phyloP scores from a whole-genome alignment of 2,329 filamentous ascomycete genomes.

The Cladosporium sp. region DNA sequence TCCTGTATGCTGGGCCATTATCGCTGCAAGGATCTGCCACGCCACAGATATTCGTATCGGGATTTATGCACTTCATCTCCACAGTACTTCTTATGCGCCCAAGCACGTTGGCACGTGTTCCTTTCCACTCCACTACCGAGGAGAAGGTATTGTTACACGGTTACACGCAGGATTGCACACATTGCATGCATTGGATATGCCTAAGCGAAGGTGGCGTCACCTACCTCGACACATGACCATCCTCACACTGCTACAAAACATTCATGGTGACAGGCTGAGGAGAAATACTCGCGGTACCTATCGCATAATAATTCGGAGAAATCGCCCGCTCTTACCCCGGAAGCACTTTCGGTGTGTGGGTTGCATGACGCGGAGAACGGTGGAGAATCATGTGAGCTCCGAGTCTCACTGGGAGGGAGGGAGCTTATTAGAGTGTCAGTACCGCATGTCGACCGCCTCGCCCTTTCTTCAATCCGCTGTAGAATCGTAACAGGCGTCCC shows the following conservation, averaged over 20 bases:
- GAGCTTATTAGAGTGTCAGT: neutral
- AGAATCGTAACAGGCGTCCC: neutral
- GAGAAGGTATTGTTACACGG: neutral
- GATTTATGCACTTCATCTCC: neutral
- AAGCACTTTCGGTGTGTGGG: neutral
- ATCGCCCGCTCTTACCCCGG: constrained; percentile 5
- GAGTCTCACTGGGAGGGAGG: neutral
- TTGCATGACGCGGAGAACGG: constrained; percentile 3
- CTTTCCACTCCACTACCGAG: neutral
- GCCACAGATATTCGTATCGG: neutral
- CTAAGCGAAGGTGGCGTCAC: constrained; percentile 3
- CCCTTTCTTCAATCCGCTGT: neutral
- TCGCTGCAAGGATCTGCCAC: neutral
- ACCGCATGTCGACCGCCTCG: constrained; percentile 11
- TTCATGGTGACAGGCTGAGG: neutral
- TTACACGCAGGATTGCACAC: neutral
- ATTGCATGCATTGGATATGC: neutral
- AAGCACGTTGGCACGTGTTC: neutral
- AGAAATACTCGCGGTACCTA: constrained; percentile 6
- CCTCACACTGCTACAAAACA: neutral
- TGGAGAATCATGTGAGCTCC: neutral
- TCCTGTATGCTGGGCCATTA: neutral
- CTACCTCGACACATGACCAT: neutral
- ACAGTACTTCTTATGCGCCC: neutral
- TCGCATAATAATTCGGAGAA: constrained; percentile 13